A percentile compares a stretch with the other conserved stretches of the same genome.
These are phyloP conservation scores for Xylariaceae sp. DNA, from an alignment of 2,329 filamentous ascomycete genomes.

Conservation along the genomic window DNA sequence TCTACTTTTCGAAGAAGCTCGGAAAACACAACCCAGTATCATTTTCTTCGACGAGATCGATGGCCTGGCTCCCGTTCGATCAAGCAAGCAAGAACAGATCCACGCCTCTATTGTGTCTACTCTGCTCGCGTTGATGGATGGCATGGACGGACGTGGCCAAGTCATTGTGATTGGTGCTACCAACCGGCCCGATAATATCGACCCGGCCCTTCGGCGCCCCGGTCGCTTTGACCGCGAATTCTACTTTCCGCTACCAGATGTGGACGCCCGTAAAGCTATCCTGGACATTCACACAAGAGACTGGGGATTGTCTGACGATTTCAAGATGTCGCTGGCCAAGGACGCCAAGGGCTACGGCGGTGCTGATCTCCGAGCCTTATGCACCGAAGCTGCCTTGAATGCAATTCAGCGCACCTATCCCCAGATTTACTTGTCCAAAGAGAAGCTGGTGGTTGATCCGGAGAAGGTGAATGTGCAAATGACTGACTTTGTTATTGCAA, in stretches of 20 bases:
- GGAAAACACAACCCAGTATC: conserved; percentile 94
- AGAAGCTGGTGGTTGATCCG: conserved; percentile 85
- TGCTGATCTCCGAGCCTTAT: conserved; percentile 87
- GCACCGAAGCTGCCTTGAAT: conserved; percentile 92
- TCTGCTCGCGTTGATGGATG: conserved; percentile 89
- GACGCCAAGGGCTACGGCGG: conserved; percentile 95
- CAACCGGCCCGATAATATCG: conserved; percentile 92
- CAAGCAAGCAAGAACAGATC: conserved; percentile 97
- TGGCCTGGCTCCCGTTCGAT: conserved; percentile 88
- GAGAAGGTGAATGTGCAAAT: conserved; percentile 78
- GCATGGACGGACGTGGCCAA: conserved; percentile 96
- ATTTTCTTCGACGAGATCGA: conserved; percentile 99
- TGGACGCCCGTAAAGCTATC: conserved; percentile 74
- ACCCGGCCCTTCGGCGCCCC: conserved; percentile 87
- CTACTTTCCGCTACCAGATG: conserved; percentile 88
- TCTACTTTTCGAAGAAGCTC: conserved; percentile 88
- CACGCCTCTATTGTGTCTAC: conserved; percentile 97
- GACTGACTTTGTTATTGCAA: conserved; percentile 94
- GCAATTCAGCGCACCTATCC: conserved; percentile 93
- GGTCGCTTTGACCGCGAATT: conserved; percentile 97
- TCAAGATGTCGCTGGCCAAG: conserved; percentile 79
- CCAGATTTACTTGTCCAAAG: conserved; percentile 86
- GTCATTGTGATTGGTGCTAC: conserved; percentile 99
- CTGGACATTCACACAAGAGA: conserved; percentile 92
- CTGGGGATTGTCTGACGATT: conserved; percentile 74